These are phyloP conservation scores for Ophiosphaerella narmari DNA, from an alignment of 2,329 filamentous ascomycete genomes.

Conservation along the genomic window DNA sequence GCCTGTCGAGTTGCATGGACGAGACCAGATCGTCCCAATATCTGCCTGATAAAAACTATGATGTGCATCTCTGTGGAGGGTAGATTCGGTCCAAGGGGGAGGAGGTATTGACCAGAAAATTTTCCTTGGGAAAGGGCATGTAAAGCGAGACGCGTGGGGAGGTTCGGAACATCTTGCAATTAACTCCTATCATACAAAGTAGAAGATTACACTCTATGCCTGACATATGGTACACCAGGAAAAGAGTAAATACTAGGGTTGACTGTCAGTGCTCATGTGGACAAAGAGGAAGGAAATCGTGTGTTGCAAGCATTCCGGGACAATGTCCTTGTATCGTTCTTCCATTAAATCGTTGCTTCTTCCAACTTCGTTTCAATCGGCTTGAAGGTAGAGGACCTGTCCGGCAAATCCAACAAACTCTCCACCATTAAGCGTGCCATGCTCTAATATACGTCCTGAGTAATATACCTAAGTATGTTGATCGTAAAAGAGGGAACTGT, in stretches of 20 bases:
- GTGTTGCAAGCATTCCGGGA: neutral
- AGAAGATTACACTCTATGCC: neutral
- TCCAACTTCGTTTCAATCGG: constrained; percentile 10
- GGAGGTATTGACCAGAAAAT: too few relatives aligned
- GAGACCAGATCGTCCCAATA: too few relatives aligned
- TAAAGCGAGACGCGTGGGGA: neutral
- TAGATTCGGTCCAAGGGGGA: neutral
- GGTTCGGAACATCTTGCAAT: neutral
- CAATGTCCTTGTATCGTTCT: constrained; percentile 5
- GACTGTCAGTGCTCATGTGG: constrained; percentile 1
- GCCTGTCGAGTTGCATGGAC: too few relatives aligned
- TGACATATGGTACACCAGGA: constrained; percentile 15
- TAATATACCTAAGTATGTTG: constrained; percentile 1
- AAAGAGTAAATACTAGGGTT: neutral
- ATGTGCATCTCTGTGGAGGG: neutral
- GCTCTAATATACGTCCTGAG: neutral
- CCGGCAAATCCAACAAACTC: constrained; percentile 14
- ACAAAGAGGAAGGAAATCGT: constrained; percentile 8
- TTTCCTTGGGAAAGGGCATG: too few relatives aligned
- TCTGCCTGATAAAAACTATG: neutral
- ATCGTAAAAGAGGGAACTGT: constrained; percentile 3
- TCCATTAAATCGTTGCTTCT: constrained; percentile 17
- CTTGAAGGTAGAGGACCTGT: constrained; percentile 13
- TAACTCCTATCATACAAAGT: neutral
- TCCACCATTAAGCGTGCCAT: constrained; percentile 5